These are phyloP conservation scores for Nevesoporus exiguus DNA, from an alignment of 768 basidiomycete species.

Conservation along the genomic window DNA sequence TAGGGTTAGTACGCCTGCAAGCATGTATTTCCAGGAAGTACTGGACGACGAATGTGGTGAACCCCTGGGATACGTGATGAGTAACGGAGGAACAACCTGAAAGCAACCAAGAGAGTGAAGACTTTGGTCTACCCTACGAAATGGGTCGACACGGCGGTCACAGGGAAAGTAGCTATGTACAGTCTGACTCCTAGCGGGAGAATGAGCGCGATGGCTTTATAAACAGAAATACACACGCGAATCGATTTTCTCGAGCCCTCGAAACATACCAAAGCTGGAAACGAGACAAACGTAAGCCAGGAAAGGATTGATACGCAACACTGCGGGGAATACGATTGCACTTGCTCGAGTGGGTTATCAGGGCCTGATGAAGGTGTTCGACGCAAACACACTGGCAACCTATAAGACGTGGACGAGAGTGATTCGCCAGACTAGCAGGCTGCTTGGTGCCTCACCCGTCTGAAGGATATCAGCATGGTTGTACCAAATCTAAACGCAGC, in stretches of 20 bases:
- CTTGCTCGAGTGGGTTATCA: conserved; percentile 51
- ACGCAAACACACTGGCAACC: conserved; percentile 37
- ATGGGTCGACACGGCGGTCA: conserved; percentile 1
- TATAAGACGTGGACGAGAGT: background rate
- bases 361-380: conserved; percentile 52
- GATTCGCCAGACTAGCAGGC: conserved; percentile 35
- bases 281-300: conserved; percentile 48
- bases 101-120: conserved; percentile 14
- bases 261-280: conserved; percentile 34
- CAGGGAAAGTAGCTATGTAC: conserved; percentile 8
- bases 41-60: conserved; percentile 52
- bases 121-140: conserved; percentile 39
- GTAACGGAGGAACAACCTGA: background rate
- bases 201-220: background rate
- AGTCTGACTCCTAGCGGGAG: conserved; percentile 15
- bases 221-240: conserved; percentile 35
- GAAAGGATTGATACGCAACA: background rate
- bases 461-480: conserved; percentile 46
- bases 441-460: conserved; percentile 48
- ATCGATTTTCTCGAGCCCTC: conserved; percentile 26
- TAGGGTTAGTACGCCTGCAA: conserved; percentile 36
- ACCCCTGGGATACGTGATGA: conserved; percentile 17
- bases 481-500: conserved; percentile 52
- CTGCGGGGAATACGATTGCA: background rate
- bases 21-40: conserved; percentile 50